Evolutionary conservation across 2,329 filamentous ascomycete genomes (phyloP).

Genomic region (Penicillium corylophilum): DNA sequence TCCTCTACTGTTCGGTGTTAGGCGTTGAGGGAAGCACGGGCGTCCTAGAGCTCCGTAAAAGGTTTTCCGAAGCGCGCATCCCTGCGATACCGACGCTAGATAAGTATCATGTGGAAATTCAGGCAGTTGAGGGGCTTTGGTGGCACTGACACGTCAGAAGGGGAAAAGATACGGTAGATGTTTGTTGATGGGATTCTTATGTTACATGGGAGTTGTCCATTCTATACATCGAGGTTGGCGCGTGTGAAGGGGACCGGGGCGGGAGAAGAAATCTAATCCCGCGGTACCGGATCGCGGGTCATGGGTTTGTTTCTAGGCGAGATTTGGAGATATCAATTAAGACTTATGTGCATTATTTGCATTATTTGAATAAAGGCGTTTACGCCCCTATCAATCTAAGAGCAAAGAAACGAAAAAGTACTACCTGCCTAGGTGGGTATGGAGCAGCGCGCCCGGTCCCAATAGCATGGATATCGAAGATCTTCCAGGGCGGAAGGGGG

Average conservation of each 20-base stretch:
- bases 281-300: background rate
- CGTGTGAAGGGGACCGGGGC: no score
- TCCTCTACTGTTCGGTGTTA: no score
- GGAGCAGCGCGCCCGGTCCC: conserved; percentile 6
- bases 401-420: background rate
- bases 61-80: conserved; percentile 11
- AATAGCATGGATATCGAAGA: conserved; percentile 6
- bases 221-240: background rate
- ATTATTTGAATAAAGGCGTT: background rate
- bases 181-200: background rate
- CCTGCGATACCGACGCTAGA: conserved; percentile 13
- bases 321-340: background rate
- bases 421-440: conserved; percentile 16
- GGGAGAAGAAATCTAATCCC: background rate
- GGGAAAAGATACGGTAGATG: background rate
- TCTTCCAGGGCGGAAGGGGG: background rate
- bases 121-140: conserved; percentile 11
- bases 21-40: background rate
- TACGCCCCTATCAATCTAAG: background rate
- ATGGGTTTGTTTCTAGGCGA: background rate
- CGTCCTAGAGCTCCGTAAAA: conserved; percentile 7
- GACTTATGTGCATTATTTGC: background rate
- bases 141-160: conserved; percentile 27
- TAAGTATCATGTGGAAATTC: conserved; percentile 14
- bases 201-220: conserved; percentile 4